A percentile compares a stretch with the other conserved stretches of the same genome.
These are phyloP conservation scores for Clavispora santaluciae DNA, from an alignment of 805 yeast genomes.

Conservation along the genomic window DNA sequence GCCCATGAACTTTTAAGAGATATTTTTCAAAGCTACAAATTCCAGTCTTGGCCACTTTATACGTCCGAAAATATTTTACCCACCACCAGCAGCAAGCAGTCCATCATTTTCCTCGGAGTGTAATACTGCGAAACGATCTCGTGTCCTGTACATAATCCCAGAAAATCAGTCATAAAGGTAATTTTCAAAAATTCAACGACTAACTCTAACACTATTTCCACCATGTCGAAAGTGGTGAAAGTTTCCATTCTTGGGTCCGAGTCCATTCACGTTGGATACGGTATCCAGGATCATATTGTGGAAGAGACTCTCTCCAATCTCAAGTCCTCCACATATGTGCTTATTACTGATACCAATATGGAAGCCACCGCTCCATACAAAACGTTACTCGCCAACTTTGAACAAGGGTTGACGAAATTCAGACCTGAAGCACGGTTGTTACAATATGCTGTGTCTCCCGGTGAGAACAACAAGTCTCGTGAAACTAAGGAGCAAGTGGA, in stretches of 20 bases:
- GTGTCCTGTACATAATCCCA: background rate
- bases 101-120: no score
- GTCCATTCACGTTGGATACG: conserved; percentile 85
- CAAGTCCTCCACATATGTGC: conserved; percentile 86
- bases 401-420: conserved; percentile 22
- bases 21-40: no score
- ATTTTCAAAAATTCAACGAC: background rate
- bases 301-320: conserved; percentile 54
- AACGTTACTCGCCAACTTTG: conserved; percentile 41
- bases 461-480: conserved; percentile 86
- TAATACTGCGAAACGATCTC: background rate
- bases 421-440: conserved; percentile 63
- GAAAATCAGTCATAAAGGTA: conserved; percentile 3
- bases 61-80: no score
- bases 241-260: conserved; percentile 79
- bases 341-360: conserved; percentile 83
- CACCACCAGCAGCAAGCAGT: no score
- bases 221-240: conserved; percentile 35
- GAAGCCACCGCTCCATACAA: conserved; percentile 58
- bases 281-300: conserved; percentile 70
- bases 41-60: no score
- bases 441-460: conserved; percentile 78
- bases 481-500: conserved; percentile 89
- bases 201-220: background rate
- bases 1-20: no score